Evolutionary conservation across 2,329 filamentous ascomycete genomes (phyloP), one percentile per base, ranked within the genome.

Genomic region (Colletotrichum lini): DNA sequence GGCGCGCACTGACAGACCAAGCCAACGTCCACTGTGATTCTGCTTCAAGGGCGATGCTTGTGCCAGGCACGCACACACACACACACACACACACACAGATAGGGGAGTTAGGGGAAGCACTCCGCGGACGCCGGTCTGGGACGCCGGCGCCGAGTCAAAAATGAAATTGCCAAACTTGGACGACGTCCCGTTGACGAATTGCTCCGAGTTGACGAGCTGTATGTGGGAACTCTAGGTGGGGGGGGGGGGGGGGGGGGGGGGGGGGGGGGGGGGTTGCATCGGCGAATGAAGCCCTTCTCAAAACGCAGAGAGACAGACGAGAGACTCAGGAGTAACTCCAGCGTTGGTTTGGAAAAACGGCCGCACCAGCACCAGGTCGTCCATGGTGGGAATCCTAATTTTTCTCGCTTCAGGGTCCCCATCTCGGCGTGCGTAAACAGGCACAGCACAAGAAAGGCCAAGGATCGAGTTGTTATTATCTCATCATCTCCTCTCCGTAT

Each of bases 121-220:
- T 47, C 58, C 65, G 65, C 30, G 10, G 49, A 26, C 54, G 38
- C 58, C 58, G 58, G 13, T 30, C 35, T 69, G 23, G 35, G 40
- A 50, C 45, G 49, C 50, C 30, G 65, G 58, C 65, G 65, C 65
- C 49, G 65, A 68, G 59, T 50, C 59, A 50, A 56, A 50, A 30
- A 30, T 8, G 9, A 30, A 30, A 30, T 30, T 30, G 30, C 30
- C 30, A 30, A 30, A 30, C 30, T 30, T 9, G 30, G 30, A 30
- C 30, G 30, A 30, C 30, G 8, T 30, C 30, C 30, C 30, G 8
- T 64, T 57, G 18, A 42, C 18, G 23, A 52, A 30, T 30, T 8
- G 8, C 30, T 30, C 30, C 65, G 57, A 50, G 42, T 42, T 23
- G 59, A 42, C 50, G 50, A 57, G 58, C 38, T 50, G 50, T 42